Evolutionary conservation across 331 rosid genomes (phyloP), one percentile per base, ranked within the genome.

Genomic region (Malus hybrid): DNA sequence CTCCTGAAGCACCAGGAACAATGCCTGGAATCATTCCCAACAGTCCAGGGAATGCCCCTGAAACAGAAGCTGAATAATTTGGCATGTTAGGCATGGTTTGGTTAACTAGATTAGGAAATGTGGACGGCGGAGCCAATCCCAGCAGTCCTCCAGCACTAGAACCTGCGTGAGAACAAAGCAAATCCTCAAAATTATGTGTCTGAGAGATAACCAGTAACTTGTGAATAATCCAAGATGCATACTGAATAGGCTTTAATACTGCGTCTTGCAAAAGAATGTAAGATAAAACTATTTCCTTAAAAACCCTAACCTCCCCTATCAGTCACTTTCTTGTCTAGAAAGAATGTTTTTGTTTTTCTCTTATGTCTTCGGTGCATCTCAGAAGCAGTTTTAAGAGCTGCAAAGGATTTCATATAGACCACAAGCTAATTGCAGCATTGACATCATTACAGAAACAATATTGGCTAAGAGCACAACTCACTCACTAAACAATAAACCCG

Each of bases 21-120:
- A 92, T 81, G 75, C 99, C 99, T 14, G 99, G 97, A 82, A 92
- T 92, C 99, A 95, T 92, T 80, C 99, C 99, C 87, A 92, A 78
- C 79, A 95, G 71, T 68, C 99, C 99, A 11, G 99, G 97, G 82
- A 95, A 95, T 50, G 99, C 92, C 84, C 96, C 97, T 5, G 99
- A 94, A 83, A 92, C 97, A 79, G 99, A 95, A 33, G 87, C 99
- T 20, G 99, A 85, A 86, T 95, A 95, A 84, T 95, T 95, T 6
- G 99, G 99, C 99, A 95, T 95, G 84, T 95, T 95, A 63, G 99
- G 99, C 99, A 95, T 95, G 69, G 96, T 95, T 82, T 95, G 99
- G 78, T 95, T 95, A 24, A 95, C 90, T 70, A 89, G 67, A 87
- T 92, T 92, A 22, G 99, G 97, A 81, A 63, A 95, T 42, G 89